Conservation (phyloP, 1,139 yeast species). For the Kazachstania sp. region DNA sequence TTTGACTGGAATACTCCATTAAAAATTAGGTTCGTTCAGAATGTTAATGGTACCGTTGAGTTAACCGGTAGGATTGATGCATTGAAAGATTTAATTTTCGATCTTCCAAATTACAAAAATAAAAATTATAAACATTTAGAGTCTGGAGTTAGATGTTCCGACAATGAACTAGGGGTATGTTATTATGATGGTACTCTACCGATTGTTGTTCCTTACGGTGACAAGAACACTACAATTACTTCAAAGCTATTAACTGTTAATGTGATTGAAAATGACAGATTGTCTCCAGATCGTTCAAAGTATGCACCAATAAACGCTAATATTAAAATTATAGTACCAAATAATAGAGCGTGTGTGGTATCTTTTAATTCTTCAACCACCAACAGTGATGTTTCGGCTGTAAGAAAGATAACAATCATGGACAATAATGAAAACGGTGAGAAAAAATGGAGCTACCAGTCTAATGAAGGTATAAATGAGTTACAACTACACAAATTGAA, state of each 20-base stretch:
- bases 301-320: conserved; percentile 65
- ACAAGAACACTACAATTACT: conserved; percentile 19
- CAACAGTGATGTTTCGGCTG: conserved; percentile 41
- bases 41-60: conserved; percentile 42
- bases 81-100: conserved; percentile 38
- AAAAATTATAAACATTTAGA: conserved; percentile 12
- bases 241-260: conserved; percentile 38
- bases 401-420: conserved; percentile 45
- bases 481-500: conserved; percentile 55
- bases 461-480: conserved; percentile 52
- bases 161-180: conserved; percentile 47
- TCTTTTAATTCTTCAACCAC: conserved; percentile 42
- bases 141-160: conserved; percentile 33
- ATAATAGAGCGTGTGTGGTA: conserved; percentile 57
- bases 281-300: conserved; percentile 36
- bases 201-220: conserved; percentile 34
- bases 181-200: conserved; percentile 49
- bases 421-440: conserved; percentile 29
- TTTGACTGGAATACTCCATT: conserved; percentile 54
- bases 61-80: conserved; percentile 37
- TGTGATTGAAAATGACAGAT: conserved; percentile 42
- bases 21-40: conserved; percentile 61
- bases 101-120: conserved; percentile 54
- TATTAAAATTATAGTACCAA: conserved; percentile 47
- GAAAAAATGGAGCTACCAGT: conserved; percentile 38